Evolutionary conservation across 1,284 basidiomycete species (phyloP), one percentile per base, ranked within the genome.

Genomic region (Retiboletus flavoniger): DNA sequence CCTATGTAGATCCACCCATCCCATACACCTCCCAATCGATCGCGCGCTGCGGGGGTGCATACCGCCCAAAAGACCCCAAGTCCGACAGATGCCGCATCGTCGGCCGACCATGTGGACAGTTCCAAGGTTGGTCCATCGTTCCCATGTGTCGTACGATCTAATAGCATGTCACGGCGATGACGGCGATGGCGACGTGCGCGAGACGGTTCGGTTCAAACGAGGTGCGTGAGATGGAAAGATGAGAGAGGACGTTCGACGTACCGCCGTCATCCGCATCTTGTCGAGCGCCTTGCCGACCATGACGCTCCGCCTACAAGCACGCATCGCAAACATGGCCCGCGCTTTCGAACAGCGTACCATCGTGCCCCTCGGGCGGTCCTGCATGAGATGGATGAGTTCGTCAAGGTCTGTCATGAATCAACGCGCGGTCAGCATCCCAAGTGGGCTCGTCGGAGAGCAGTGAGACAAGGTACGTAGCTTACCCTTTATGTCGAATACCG

Each of bases 61-160:
- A 72, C 26, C 67, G 46, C n/a, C 59, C 68, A 46, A 68, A 72
- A 4, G 54, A 49, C 11, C 43, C 59, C 58, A 68, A 45, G 29
- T 72, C 68, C 32, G 70, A 68, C 2, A 95, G 72, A 75, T 95
- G 93, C 24, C 95, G 85, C 93, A 98, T 97, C 7, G 95, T 99
- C 1, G 96, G 96, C 42, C 95, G 77, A 4, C 95, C 95, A 68
- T 98, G 95, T 3, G 96, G 95, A 67, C 95, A 98, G 57, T 96
- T 93, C 94, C 97, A 99, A 0, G 95, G 97, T 66, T 98, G 94
- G 63, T 98, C 93, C 78, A 99, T 95, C 7, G 82, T 89, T 38
- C 93, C 93, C 94, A 99, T 97, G 70, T 98, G 93, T 45, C 82
- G 81, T 2, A 99, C 77, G 54, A 98, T 84, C 91, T 95, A 39